Percentiles rank a stretch among this genome's conserved stretches.
phyloP scores from a whole-genome alignment of 2,329 filamentous ascomycete species.

The Trichoderma atroviride region DNA sequence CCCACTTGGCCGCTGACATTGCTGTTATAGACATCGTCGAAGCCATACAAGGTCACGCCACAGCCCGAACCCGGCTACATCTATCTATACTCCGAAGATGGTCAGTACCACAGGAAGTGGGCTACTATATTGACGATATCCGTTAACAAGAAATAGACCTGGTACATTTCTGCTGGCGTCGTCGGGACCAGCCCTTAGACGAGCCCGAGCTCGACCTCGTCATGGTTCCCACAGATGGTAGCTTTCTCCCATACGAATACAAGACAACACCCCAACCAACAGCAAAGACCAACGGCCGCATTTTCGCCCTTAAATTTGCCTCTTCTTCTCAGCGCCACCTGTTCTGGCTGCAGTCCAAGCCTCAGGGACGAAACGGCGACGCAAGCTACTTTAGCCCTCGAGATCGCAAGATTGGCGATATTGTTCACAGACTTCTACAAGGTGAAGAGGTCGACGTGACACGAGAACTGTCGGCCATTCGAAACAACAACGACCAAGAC shows the following conservation, averaged over 20 bases:
- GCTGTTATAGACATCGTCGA: conserved; percentile 46
- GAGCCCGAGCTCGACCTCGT: conserved; percentile 84
- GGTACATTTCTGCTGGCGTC: conserved; percentile 96
- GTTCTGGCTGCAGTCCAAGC: conserved; percentile 95
- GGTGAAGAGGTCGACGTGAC: conserved; percentile 85
- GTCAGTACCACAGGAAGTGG: conserved; percentile 43
- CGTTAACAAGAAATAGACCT: conserved; percentile 60
- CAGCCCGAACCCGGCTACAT: conserved; percentile 78
- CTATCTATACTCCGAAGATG: conserved; percentile 92
- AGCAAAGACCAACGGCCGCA: conserved; percentile 78
- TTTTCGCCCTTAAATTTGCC: conserved; percentile 91
- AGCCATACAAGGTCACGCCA: conserved; percentile 73
- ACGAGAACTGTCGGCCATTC: conserved; percentile 68
- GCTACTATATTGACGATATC: neutral
- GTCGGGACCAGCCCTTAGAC: conserved; percentile 69
- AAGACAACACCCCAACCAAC: conserved; percentile 58
- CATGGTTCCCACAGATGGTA: conserved; percentile 89
- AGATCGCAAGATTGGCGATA: conserved; percentile 83
- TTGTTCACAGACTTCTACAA: conserved; percentile 82
- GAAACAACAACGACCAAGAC: conserved; percentile 53
- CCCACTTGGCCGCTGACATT: conserved; percentile 30
- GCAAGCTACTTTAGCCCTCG: conserved; percentile 79
- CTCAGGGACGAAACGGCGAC: conserved; percentile 70
- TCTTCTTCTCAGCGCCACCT: conserved; percentile 89
- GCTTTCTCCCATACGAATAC: conserved; percentile 78